Evolutionary conservation across 23 red algal species (phyloP).

Genomic region (Gracilaria caudata): DNA sequence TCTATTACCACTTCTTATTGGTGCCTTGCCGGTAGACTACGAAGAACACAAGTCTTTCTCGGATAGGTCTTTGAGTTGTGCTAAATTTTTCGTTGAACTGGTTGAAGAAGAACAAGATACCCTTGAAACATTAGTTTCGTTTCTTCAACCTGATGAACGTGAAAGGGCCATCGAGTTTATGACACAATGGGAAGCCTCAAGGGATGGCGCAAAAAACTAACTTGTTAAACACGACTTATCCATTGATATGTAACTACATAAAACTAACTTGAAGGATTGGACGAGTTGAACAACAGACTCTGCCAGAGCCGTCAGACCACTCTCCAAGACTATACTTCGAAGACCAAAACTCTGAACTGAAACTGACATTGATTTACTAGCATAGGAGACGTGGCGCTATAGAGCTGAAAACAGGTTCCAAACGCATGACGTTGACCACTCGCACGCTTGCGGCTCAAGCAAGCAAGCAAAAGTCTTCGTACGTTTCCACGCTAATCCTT

Average conservation of each 20-base stretch:
- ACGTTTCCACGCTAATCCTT: not conserved
- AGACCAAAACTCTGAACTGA: not conserved
- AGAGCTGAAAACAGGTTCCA: not conserved
- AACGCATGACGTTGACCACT: not conserved
- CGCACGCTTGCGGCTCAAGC: not conserved
- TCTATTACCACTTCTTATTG: conserved; percentile 16
- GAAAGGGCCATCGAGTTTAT: not conserved
- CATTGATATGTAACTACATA: conserved; percentile 2
- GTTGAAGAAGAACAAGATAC: conserved; percentile 14
- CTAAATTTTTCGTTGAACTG: conserved; percentile 38
- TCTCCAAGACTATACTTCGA: no score
- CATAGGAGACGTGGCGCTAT: not conserved
- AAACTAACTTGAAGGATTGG: not conserved
- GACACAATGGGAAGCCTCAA: not conserved
- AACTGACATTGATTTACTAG: conserved; percentile 6
- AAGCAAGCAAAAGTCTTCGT: not conserved
- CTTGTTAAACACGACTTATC: conserved; percentile 12
- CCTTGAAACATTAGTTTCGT: conserved; percentile 45
- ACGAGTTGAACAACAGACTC: not conserved
- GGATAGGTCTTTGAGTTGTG: not conserved
- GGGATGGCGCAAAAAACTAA: not conserved
- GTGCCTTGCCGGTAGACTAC: conserved; percentile 15
- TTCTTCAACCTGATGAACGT: conserved; percentile 34
- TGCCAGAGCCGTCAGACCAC: not conserved
- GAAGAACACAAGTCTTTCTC: not conserved